phyloP scores from a whole-genome alignment of 768 basidiomycete genomes.

The Leccinum imitatum region DNA sequence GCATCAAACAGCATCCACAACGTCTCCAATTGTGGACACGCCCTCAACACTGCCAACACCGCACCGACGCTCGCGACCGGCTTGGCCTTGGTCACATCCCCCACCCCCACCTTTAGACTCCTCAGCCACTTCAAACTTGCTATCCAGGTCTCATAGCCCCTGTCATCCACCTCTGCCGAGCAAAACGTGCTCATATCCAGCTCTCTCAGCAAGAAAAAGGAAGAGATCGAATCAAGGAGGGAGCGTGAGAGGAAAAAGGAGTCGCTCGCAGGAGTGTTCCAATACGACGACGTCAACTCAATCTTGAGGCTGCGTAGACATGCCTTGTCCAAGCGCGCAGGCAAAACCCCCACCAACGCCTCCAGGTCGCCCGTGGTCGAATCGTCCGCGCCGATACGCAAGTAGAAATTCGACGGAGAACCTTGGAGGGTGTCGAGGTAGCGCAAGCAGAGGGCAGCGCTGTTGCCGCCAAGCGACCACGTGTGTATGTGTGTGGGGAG shows the following conservation, averaged over 20 bases:
- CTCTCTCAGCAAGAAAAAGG: conserved; percentile 16
- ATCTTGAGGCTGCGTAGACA: conserved; percentile 14
- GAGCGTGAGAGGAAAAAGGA: conserved; percentile 20
- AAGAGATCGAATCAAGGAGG: conserved; percentile 14
- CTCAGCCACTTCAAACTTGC: conserved; percentile 10
- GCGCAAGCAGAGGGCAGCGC: conserved; percentile 19
- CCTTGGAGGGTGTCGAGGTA: conserved; percentile 22
- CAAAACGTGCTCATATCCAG: conserved; percentile 24
- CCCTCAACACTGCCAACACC: conserved; percentile 20
- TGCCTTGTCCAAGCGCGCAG: conserved; percentile 12
- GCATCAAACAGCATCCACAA: conserved; percentile 26
- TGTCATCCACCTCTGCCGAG: conserved; percentile 21
- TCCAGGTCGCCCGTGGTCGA: conserved; percentile 21
- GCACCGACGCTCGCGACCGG: conserved; percentile 21
- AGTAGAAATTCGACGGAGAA: conserved; percentile 16
- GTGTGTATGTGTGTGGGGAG: conserved; percentile 20
- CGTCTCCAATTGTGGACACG: conserved; percentile 20
- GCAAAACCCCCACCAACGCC: conserved; percentile 10
- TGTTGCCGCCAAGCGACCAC: conserved; percentile 26
- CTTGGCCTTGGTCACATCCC: conserved; percentile 15
- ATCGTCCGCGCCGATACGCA: conserved; percentile 29
- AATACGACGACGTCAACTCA: conserved; percentile 31
- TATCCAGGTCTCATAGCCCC: conserved; percentile 16
- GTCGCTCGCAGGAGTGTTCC: conserved; percentile 24
- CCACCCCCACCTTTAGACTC: conserved; percentile 22